phyloP scores from a whole-genome alignment of 2,329 filamentous ascomycete species.

The Neofusicoccum cordaticola region DNA sequence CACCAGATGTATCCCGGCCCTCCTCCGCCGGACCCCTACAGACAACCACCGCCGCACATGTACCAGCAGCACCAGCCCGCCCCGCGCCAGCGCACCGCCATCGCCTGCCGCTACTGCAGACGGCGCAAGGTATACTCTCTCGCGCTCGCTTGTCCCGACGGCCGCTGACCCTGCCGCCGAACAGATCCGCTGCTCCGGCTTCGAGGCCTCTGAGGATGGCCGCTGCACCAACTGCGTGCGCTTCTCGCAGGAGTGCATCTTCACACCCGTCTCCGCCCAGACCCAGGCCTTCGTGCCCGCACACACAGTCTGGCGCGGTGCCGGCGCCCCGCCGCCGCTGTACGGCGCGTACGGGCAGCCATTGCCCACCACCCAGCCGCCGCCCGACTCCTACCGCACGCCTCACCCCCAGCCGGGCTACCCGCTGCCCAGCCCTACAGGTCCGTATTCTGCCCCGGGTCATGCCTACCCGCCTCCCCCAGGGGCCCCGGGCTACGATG shows the following conservation, averaged over 20 bases:
- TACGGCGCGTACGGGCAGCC: slow-evolving; percentile 53
- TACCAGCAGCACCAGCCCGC: slow-evolving; percentile 48
- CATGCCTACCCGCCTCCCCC: slow-evolving; percentile 28
- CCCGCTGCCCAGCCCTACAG: slow-evolving; percentile 46
- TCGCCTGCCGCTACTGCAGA: slow-evolving; percentile 60
- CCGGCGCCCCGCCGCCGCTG: slow-evolving; percentile 46
- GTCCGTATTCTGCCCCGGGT: slow-evolving; percentile 38
- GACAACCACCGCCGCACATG: slow-evolving; percentile 40
- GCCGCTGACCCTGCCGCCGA: background rate
- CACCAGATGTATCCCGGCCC: slow-evolving; percentile 45
- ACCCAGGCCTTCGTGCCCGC: slow-evolving; percentile 72
- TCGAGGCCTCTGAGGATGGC: slow-evolving; percentile 68
- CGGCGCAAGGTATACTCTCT: slow-evolving; percentile 52
- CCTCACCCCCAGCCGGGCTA: slow-evolving; percentile 41
- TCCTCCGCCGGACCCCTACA: slow-evolving; percentile 40
- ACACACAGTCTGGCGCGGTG: slow-evolving; percentile 59
- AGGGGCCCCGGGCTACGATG: slow-evolving; percentile 31
- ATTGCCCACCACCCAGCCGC: slow-evolving; percentile 32
- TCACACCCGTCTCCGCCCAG: slow-evolving; percentile 72
- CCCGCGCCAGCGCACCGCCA: slow-evolving; percentile 59
- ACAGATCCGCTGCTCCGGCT: slow-evolving; percentile 74
- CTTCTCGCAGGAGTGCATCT: slow-evolving; percentile 75
- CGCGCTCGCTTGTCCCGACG: background rate
- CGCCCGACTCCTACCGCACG: slow-evolving; percentile 23
- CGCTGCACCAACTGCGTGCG: slow-evolving; percentile 70